Evolutionary conservation across 192 early-diverging fungal species (phyloP).

Genomic region (Backusella morwellensis): DNA sequence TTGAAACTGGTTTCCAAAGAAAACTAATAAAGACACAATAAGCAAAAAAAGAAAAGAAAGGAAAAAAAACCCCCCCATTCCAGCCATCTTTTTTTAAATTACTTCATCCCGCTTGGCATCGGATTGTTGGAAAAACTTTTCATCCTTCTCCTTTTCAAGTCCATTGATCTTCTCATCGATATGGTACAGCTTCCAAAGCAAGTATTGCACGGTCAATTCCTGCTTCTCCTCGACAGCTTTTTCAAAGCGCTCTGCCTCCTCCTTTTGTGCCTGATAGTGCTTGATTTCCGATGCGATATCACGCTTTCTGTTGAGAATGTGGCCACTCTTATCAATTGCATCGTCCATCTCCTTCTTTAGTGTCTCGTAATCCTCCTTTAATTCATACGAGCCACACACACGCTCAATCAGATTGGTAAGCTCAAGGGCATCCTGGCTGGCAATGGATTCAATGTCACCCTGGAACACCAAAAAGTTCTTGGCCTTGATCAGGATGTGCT

Average conservation of each 20-base stretch:
- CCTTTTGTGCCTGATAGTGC: conserved; percentile 89
- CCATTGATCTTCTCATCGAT: conserved; percentile 66
- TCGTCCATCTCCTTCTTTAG: conserved; percentile 81
- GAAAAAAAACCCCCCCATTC: too few species aligned
- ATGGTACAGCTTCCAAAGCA: conserved; percentile 93
- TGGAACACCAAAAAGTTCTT: conserved; percentile 99
- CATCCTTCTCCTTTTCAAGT: conserved; percentile 58
- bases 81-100: background rate
- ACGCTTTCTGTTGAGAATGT: conserved; percentile 90
- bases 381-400: conserved; percentile 92
- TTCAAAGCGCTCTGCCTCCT: conserved; percentile 85
- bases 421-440: conserved; percentile 93
- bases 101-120: background rate
- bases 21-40: conserved; percentile 21
- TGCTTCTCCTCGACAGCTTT: conserved; percentile 53
- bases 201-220: conserved; percentile 62
- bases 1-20: conserved; percentile 55
- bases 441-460: conserved; percentile 96
- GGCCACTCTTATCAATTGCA: conserved; percentile 83
- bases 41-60: too few species aligned
- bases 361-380: conserved; percentile 85
- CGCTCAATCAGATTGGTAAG: conserved; percentile 93
- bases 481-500: conserved; percentile 94
- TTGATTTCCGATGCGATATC: conserved; percentile 90
- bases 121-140: conserved; percentile 4